Base-by-base conservation (phyloP, 2,329 filamentous ascomycete genomes). In the Venturia effusa region DNA sequence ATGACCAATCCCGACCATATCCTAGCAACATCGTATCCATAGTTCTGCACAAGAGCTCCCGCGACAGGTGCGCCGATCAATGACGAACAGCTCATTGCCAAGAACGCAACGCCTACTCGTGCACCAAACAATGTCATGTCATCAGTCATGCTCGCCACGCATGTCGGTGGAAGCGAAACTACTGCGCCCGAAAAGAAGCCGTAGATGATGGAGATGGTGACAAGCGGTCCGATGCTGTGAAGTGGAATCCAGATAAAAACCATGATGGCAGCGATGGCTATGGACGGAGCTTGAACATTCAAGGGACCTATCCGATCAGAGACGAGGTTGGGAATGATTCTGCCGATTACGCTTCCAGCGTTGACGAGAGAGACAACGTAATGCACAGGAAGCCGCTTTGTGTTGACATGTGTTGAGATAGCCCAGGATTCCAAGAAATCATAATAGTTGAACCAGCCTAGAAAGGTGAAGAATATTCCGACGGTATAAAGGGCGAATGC, bases 111-210 rank as follows among this genome's bases (percentile, higher is more conserved):
- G 24, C 62, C 62, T 4, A 64, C 40, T 22, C 39, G 24, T 27
- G 54, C 10, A 7, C 62, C 62, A 62, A 62, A 62, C 54, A 61
- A 64, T n/a, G n/a, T n/a, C n/a, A n/a, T n/a, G n/a, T n/a, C n/a
- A n/a, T n/a, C n/a, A n/a, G n/a, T n/a, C n/a, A n/a, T 27, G 7
- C 32, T 37, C 22, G 55, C 34, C 32, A 45, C 59, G 13, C 32
- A 37, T 61, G 62, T 61, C 7, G 37, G 74, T 5, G 76, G 76
- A 39, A 80, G 68, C 0, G 76, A 71, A 57, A 79, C 73, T 68
- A 79, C 73, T 48, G 76, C 74, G 51, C 78, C 79, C 27, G 71
- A 74, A 67, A 78, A 77, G 68, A 79, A 77, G 22, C 78, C 78
- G 63, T 72, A 73, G 48, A 78, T 67, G 5, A 78, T 63, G 1